Base-by-base conservation (phyloP, 306 rosid genomes). In the Herpetospermum pedunculosum region DNA sequence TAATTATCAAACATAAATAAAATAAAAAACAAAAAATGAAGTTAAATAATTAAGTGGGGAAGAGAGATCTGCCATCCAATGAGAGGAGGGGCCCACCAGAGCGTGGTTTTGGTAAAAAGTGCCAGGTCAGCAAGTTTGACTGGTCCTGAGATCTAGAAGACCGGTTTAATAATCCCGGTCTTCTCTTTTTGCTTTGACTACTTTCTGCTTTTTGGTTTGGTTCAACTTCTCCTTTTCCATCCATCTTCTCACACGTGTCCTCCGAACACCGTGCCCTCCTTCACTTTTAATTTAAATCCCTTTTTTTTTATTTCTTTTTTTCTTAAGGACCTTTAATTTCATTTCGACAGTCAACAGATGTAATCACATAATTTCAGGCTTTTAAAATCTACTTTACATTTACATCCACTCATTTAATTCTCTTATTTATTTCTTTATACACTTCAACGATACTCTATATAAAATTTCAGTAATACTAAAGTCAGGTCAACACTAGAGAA, bases 81-180 rank as follows among this genome's bases (percentile, higher is more conserved):
- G n/a, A n/a, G n/a, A n/a, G n/a, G n/a, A n/a, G n/a, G n/a, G n/a
- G n/a, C 75, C 72, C 58, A 32, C 32, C 41, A 35, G 43, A 75
- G 58, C 78, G 72, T 75, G 78, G 58, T 28, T 75, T 75, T 75
- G 34, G 34, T 21, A 19, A 46, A 57, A 35, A 47, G 25, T 74
- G 78, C 73, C 72, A 75, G 78, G 50, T 62, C 41, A 75, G 49
- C 62, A 16, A 18, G 3, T 62, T 75, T 62, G 73, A 62, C 78
- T 35, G 49, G 5, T 21, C 7, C 70, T 34, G 71, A 29, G 68
- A 57, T 53, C 76, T 49, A 12, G 34, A 52, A 72, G 48, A 46
- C 58, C 46, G 43, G 30, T 72, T 72, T 30, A n/a, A n/a, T n/a
- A n/a, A 62, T 62, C 50, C 13, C 35, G 53, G 13, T 34, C 25